Evolutionary conservation across 495 filamentous ascomycete genomes (phyloP).

Genomic region (Pyrenula aspistea): DNA sequence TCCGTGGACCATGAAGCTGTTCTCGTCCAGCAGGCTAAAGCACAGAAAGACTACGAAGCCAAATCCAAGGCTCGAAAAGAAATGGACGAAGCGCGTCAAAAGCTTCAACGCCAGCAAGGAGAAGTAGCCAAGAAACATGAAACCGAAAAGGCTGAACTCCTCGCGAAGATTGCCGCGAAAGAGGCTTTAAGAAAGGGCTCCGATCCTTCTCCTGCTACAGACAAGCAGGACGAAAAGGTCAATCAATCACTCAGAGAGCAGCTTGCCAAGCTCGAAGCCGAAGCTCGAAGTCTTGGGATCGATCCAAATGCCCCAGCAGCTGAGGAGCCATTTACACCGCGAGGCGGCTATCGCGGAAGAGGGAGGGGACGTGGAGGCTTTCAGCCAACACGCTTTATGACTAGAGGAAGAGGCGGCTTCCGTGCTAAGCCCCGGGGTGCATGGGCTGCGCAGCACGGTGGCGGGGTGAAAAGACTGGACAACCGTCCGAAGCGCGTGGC

Average conservation of each 20-base stretch:
- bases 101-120: slow-evolving; percentile 64
- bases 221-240: slow-evolving; percentile 24
- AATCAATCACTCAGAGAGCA: slow-evolving; percentile 61
- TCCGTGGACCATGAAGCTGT: slow-evolving; percentile 73
- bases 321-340: slow-evolving; percentile 9
- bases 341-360: slow-evolving; percentile 28
- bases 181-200: slow-evolving; percentile 15
- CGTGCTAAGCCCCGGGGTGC: slow-evolving; percentile 30
- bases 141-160: slow-evolving; percentile 62
- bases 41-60: slow-evolving; percentile 68
- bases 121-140: slow-evolving; percentile 63
- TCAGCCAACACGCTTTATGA: slow-evolving; percentile 8
- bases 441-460: slow-evolving; percentile 38
- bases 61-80: slow-evolving; percentile 63
- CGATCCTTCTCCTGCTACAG: slow-evolving; percentile 3
- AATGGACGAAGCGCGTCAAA: slow-evolving; percentile 55
- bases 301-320: slow-evolving; percentile 36
- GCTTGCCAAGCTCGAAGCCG: slow-evolving; percentile 70
- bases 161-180: slow-evolving; percentile 27
- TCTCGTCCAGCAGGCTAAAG: slow-evolving; percentile 60
- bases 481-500: slow-evolving; percentile 72
- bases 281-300: slow-evolving; percentile 70
- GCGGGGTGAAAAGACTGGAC: slow-evolving; percentile 67
- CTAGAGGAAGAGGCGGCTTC: slow-evolving; percentile 29
- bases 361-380: slow-evolving; percentile 17